Base-by-base conservation (phyloP, 192 early-diverging fungal genomes). In the Coemansia sp. region DNA sequence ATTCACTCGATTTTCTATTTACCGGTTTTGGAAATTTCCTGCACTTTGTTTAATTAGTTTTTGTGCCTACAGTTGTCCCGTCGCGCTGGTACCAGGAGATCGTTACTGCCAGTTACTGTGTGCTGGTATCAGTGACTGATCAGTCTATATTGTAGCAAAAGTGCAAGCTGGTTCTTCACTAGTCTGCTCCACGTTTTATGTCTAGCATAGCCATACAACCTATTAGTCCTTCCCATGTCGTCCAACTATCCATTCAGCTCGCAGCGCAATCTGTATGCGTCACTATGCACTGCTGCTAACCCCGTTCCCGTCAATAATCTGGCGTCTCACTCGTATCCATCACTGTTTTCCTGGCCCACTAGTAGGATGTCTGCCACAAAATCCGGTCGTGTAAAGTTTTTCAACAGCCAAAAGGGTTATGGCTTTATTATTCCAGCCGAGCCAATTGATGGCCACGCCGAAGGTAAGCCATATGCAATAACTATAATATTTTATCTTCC, bases 381-480 rank as follows among this genome's bases (percentile, higher is more conserved):
- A 40, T 64, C 69, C 46, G 76, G 76, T 5, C 59, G 65, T 28
- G 90, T 92, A 72, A 94, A 94, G 84, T 94, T 94, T 68, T 94
- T 94, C 77, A 92, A 89, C 63, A 83, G 83, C 63, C 84, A 86
- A 69, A 94, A 94, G 73, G 92, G 93, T 48, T 95, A 88, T 70
- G 93, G 93, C 0, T 95, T 95, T 74, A 90, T 95, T 56, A 86
- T 93, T 55, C 88, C 89, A 10, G 77, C 82, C 57, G 84, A 87
- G 52, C 82, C 82, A 34, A 79, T 81, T 31, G 82, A 83, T 3
- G 84, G 84, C 60, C 78, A 88, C 44, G 83, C 82, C 47, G 93
- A 93, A 88, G 88, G 90, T 92, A 87, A 71, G 75, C 50, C 18
- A 8, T 6, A 5, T 12, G 3, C 5, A 7, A 23, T 4, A 54